Percentiles rank a stretch among this genome's conserved stretches.
Evolutionary conservation across 441 rosid species (phyloP).

Genomic region (Jatropha podagrica): DNA sequence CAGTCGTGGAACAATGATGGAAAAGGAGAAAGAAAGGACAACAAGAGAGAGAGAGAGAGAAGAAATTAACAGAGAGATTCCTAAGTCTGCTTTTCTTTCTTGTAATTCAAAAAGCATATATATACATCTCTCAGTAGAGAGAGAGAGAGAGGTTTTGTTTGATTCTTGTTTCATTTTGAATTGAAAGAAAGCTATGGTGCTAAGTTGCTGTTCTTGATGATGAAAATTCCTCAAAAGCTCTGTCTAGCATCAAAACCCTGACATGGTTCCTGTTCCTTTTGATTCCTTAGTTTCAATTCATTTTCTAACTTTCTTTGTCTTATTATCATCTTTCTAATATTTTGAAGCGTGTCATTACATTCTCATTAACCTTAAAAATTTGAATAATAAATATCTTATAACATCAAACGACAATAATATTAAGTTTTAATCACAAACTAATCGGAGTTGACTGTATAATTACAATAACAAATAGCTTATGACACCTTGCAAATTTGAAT

Average conservation of each 20-base stretch:
- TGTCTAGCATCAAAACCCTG: constrained; percentile 6
- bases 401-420: too few species aligned
- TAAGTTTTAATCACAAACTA: too few species aligned
- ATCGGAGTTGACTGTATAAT: too few species aligned
- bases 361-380: too few species aligned
- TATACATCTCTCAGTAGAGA: neutral
- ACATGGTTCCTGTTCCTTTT: constrained; percentile 1
- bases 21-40: constrained; percentile 18
- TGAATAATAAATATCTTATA: too few species aligned
- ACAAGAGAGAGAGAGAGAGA: neutral
- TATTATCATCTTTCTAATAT: neutral
- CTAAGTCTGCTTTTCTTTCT: constrained; percentile 4
- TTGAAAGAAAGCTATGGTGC: constrained; percentile 1
- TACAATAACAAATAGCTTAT: too few species aligned
- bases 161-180: neutral
- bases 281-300: neutral
- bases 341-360: too few species aligned
- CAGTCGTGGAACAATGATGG: constrained; percentile 36
- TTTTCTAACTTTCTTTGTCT: too few species aligned
- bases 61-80: neutral
- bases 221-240: constrained; percentile 3
- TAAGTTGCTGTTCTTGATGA: neutral
- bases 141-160: neutral
- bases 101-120: constrained; percentile 9
- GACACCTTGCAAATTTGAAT: too few species aligned